Conservation (phyloP, 495 filamentous ascomycete genomes). For the Chaetomium tenue region DNA sequence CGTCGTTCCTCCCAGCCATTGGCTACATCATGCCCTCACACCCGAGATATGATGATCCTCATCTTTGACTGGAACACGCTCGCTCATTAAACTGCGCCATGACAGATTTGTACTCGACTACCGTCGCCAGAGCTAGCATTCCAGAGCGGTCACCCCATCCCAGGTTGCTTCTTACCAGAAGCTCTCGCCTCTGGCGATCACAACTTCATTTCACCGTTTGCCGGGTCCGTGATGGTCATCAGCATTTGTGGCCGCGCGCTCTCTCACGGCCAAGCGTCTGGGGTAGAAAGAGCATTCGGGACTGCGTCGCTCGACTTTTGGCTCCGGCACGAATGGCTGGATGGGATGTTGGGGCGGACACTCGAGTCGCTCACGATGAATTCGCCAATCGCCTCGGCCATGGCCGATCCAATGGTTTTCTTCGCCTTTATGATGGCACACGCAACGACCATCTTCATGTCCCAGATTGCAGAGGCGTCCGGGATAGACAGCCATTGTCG, state of each 20-base stretch:
- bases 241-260: conserved; percentile 50
- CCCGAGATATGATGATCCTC: conserved; percentile 14
- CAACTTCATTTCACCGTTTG: conserved; percentile 42
- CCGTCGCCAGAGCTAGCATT: conserved; percentile 52
- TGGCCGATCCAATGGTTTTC: conserved; percentile 49
- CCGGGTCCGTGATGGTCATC: conserved; percentile 49
- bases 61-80: neutral
- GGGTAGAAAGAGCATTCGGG: conserved; percentile 27
- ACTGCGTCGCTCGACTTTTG: conserved; percentile 40
- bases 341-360: conserved; percentile 41
- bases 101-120: conserved; percentile 45
- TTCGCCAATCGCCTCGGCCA: conserved; percentile 36
- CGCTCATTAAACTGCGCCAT: conserved; percentile 20
- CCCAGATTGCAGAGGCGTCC: conserved; percentile 33
- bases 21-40: neutral
- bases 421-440: conserved; percentile 48
- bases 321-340: conserved; percentile 51
- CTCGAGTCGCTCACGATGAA: conserved; percentile 38
- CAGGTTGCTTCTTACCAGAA: conserved; percentile 47
- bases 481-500: conserved; percentile 29
- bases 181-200: conserved; percentile 41
- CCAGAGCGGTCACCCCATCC: conserved; percentile 47
- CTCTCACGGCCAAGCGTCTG: conserved; percentile 44
- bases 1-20: neutral
- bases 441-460: conserved; percentile 45